A percentile compares a stretch with the other conserved stretches of the same genome.
Evolutionary conservation across 768 basidiomycete genomes (phyloP).

Genomic region (Mycena capillaripes): DNA sequence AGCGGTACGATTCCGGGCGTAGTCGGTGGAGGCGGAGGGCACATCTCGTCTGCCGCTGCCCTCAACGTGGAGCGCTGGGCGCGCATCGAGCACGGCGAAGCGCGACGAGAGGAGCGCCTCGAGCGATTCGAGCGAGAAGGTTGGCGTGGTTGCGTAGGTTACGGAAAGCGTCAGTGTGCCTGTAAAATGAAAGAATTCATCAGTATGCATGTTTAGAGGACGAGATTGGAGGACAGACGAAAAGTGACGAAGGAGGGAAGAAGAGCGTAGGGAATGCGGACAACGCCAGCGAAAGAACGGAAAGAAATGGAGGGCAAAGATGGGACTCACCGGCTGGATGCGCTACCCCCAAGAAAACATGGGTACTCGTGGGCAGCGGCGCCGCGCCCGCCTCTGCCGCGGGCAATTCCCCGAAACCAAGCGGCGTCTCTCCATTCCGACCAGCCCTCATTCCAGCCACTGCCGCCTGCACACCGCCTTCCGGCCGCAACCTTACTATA

Average conservation of each 20-base stretch:
- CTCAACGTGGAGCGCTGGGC: too few relatives aligned
- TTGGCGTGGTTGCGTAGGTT: too few relatives aligned
- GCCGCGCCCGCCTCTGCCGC: conserved; percentile 53
- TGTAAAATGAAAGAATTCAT: neutral
- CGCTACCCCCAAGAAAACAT: conserved; percentile 77
- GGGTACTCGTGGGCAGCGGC: conserved; percentile 63
- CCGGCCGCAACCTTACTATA: conserved; percentile 37
- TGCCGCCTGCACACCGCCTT: neutral
- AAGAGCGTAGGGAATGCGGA: neutral
- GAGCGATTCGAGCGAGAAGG: too few relatives aligned
- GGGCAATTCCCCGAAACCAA: conserved; percentile 57
- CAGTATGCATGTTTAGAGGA: neutral
- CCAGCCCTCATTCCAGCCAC: neutral
- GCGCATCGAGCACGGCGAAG: too few relatives aligned
- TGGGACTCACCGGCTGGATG: conserved; percentile 61
- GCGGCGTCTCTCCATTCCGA: conserved; percentile 35
- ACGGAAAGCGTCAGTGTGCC: conserved; percentile 74
- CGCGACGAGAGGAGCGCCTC: too few relatives aligned
- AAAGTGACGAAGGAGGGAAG: too few relatives aligned
- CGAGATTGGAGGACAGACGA: too few relatives aligned
- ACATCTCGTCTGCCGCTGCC: too few relatives aligned
- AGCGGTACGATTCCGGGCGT: too few relatives aligned
- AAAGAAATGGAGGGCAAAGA: neutral
- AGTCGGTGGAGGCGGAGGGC: too few relatives aligned
- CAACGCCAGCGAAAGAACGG: neutral